Percentiles rank a stretch among this genome's conserved stretches.
Conservation (phyloP, 352 stramenopile species). For the Phytopythium kandeliae region DNA sequence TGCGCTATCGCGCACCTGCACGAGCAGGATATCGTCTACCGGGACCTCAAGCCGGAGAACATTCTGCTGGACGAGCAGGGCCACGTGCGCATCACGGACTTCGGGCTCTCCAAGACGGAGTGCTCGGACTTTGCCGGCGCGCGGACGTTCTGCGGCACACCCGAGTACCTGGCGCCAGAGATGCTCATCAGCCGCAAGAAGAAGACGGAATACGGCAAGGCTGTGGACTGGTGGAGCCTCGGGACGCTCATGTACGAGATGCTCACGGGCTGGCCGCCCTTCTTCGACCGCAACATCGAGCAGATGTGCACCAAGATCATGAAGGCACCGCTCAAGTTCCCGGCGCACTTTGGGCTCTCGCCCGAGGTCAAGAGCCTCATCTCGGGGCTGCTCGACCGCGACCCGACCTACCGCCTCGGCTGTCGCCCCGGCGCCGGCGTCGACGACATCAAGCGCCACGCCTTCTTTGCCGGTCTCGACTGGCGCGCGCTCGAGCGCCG, state of each 20-base stretch:
- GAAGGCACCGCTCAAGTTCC: slow-evolving; percentile 85
- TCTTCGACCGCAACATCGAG: slow-evolving; percentile 90
- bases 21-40: slow-evolving; percentile 90
- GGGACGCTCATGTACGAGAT: slow-evolving; percentile 94
- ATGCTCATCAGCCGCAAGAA: slow-evolving; percentile 89
- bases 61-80: slow-evolving; percentile 90
- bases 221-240: slow-evolving; percentile 93
- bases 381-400: slow-evolving; percentile 63
- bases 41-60: slow-evolving; percentile 93
- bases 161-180: slow-evolving; percentile 85
- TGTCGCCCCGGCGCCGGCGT: slow-evolving; percentile 63
- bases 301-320: slow-evolving; percentile 92
- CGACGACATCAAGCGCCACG: slow-evolving; percentile 71
- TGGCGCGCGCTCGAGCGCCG: slow-evolving; percentile 68
- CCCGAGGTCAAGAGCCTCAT: slow-evolving; percentile 77
- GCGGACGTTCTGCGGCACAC: slow-evolving; percentile 86
- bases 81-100: slow-evolving; percentile 91
- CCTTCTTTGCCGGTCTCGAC: slow-evolving; percentile 79
- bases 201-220: slow-evolving; percentile 88
- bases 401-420: slow-evolving; percentile 60
- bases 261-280: slow-evolving; percentile 91
- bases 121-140: slow-evolving; percentile 73
- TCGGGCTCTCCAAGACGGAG: slow-evolving; percentile 90
- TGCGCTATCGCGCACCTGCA: slow-evolving; percentile 86
- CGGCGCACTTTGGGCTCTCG: slow-evolving; percentile 72